Evolutionary conservation across 176 grass and related monocot genomes (phyloP).

Genomic region (Neostapfia colusana): DNA sequence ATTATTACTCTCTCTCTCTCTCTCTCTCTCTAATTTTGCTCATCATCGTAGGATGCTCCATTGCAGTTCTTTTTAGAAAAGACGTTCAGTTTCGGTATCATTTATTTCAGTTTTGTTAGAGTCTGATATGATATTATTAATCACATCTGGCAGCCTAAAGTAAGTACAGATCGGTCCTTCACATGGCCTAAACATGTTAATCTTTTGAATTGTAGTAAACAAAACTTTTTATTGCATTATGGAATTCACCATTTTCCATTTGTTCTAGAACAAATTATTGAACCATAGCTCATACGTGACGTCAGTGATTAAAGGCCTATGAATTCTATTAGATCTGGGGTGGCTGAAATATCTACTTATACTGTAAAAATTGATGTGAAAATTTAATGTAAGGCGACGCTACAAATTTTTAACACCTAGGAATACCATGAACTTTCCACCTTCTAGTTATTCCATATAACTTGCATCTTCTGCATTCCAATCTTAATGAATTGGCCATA

Average conservation of each 20-base stretch:
- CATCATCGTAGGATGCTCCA: neutral
- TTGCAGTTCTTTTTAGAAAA: neutral
- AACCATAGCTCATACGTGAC: neutral
- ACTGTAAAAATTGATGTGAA: neutral
- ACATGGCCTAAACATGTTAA: slow-evolving; percentile 7
- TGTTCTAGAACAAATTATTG: slow-evolving; percentile 14
- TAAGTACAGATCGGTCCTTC: neutral
- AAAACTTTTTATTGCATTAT: neutral
- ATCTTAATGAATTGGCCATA: neutral
- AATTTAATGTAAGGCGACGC: neutral
- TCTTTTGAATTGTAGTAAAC: neutral
- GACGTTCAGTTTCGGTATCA: no score
- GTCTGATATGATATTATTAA: neutral
- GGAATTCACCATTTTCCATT: neutral
- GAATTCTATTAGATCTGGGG: slow-evolving; percentile 2
- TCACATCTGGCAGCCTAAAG: slow-evolving; percentile 5
- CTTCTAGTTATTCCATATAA: slow-evolving; percentile 5
- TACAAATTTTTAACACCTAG: slow-evolving; percentile 23
- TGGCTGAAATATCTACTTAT: slow-evolving; percentile 5
- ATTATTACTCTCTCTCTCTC: no score
- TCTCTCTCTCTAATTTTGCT: neutral
- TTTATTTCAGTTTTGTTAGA: neutral
- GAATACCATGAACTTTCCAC: slow-evolving; percentile 3
- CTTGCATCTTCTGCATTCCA: neutral
- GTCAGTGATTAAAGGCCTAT: neutral